Base-by-base conservation (phyloP, 257 asterid genomes). In the Nicotiana obtusifolia region DNA sequence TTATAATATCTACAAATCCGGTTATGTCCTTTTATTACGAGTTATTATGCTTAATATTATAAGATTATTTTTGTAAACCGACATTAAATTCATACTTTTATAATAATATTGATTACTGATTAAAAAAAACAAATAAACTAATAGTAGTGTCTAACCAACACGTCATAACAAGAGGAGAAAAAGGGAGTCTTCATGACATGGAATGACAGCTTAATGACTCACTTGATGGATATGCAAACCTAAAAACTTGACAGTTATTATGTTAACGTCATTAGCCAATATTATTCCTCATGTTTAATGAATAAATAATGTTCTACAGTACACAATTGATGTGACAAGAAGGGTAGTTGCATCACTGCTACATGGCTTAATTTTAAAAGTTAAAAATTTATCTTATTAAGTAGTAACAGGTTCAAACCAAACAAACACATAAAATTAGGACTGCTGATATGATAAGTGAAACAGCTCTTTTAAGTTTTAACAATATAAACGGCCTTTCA, bases 181-280 rank as follows among this genome's bases (percentile, higher is more conserved):
- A 65, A 60, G 61, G 83, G 56, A 77, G 44, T 65, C 62, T 71
- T 60, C 62, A 71, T 61, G 65, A 64, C 86, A 49, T 69, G 84
- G 83, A 84, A 83, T 75, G 91, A 67, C 57, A 78, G 35, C 62
- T 62, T 47, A 73, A 10, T 79, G 66, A 15, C 78, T 78, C 84
- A 76, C 20, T 54, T 24, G 54, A 61, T 66, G 60, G 66, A 15
- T 73, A 73, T 7, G 61, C 16, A 47, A 24, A 73, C 52, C 64
- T n/a, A 81, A 75, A 41, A 33, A 67, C 26, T 13, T 14, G 78
- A 71, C 14, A 20, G 59, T 71, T 65, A 81, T 67, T 30, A 64
- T 17, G 53, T 64, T 19, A 17, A 49, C 37, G 20, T 73, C 78
- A 73, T 47, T 47, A 73, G 37, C n/a, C 22, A 22, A 73, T 77